Conservation (phyloP, 768 basidiomycete species). For the Rhodotorula sphaerocarpa region DNA sequence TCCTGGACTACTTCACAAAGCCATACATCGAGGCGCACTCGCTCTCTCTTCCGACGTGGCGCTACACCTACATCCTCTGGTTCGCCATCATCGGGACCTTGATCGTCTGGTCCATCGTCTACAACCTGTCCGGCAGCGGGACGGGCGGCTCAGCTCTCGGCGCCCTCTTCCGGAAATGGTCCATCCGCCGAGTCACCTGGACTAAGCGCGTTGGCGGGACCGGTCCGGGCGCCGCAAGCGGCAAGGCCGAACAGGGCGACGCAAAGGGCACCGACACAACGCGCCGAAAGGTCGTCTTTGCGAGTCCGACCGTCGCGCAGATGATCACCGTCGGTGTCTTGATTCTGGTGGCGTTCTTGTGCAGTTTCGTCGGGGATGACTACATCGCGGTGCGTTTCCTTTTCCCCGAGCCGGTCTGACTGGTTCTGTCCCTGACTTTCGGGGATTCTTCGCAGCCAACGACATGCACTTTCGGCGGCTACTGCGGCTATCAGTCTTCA, state of each 20-base stretch:
- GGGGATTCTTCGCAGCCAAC: conserved; percentile 9
- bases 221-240: not conserved
- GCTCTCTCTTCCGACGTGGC: conserved; percentile 51
- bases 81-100: conserved; percentile 49
- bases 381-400: conserved; percentile 51
- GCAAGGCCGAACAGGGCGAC: not conserved
- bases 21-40: conserved; percentile 56
- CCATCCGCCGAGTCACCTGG: conserved; percentile 28
- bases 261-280: not conserved
- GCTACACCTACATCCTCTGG: conserved; percentile 58
- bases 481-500: conserved; percentile 30
- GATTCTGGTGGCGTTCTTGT: conserved; percentile 46
- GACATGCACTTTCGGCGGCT: conserved; percentile 36
- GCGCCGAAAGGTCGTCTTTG: conserved; percentile 29
- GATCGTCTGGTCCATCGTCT: conserved; percentile 48
- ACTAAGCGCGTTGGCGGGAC: conserved; percentile 11
- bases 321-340: conserved; percentile 52
- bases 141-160: conserved; percentile 28
- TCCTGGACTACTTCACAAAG: conserved; percentile 22
- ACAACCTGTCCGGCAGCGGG: conserved; percentile 34
- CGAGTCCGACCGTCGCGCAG: conserved; percentile 56
- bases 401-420: too few species aligned
- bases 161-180: conserved; percentile 33
- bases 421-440: too few species aligned
- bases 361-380: conserved; percentile 59